Conservation (phyloP, 202 grass and related monocot species). For the Bolboschoenoplectus hybrid region DNA sequence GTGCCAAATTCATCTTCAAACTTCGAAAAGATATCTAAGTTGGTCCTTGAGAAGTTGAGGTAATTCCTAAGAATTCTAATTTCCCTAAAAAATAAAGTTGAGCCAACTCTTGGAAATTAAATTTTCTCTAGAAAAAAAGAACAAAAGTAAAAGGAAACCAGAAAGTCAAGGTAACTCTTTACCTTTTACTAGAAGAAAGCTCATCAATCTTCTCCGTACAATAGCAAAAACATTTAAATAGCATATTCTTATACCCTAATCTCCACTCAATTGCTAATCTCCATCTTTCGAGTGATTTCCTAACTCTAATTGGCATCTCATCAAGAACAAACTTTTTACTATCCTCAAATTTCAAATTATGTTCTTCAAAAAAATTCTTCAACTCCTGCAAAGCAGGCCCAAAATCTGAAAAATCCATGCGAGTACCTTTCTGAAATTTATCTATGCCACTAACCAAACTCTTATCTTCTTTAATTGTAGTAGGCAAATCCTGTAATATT, state of each 20-base stretch:
- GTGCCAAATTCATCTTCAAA: too few relatives aligned
- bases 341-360: slow-evolving; percentile 49
- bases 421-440: slow-evolving; percentile 48
- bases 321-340: slow-evolving; percentile 15
- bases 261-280: slow-evolving; percentile 77
- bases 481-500: slow-evolving; percentile 55
- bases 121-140: not conserved
- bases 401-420: slow-evolving; percentile 37
- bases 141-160: not conserved
- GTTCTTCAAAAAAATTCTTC: slow-evolving; percentile 46
- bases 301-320: slow-evolving; percentile 43
- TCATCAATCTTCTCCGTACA: slow-evolving; percentile 52
- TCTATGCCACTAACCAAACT: slow-evolving; percentile 48
- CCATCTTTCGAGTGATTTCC: slow-evolving; percentile 71
- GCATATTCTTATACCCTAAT: slow-evolving; percentile 67
- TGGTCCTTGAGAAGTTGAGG: not conserved
- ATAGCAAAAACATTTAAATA: slow-evolving; percentile 60
- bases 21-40: not conserved
- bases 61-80: not conserved
- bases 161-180: not conserved
- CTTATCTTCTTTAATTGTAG: slow-evolving; percentile 57
- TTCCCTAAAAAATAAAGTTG: not conserved
- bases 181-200: slow-evolving; percentile 45
- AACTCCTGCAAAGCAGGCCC: slow-evolving; percentile 47
- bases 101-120: not conserved